Percentiles rank a stretch among this genome's conserved stretches.
Evolutionary conservation across 495 filamentous ascomycete genomes (phyloP).

Genomic region (Aspergillus bertholletiae): DNA sequence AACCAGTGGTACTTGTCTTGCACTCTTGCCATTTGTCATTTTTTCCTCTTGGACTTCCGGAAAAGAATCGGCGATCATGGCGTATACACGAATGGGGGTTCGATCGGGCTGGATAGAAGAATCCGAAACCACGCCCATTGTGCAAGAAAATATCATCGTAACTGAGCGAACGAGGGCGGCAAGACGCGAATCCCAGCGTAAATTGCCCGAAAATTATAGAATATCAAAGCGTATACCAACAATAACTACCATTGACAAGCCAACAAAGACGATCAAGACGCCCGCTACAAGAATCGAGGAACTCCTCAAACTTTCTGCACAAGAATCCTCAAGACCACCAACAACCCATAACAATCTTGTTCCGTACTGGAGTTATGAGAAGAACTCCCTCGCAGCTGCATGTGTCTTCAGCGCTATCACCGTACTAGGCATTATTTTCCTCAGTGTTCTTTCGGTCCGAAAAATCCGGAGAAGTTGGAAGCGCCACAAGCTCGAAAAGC

Average conservation of each 20-base stretch:
- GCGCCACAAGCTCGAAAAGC: constrained; percentile 6
- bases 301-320: neutral
- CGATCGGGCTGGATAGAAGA: neutral
- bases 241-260: neutral
- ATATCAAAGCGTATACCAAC: neutral
- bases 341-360: constrained; percentile 4
- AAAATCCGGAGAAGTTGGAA: constrained; percentile 8
- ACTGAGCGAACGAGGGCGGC: neutral
- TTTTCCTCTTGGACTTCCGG: too few relatives aligned
- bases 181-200: neutral
- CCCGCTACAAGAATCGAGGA: neutral
- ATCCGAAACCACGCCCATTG: neutral
- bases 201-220: neutral
- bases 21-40: too few relatives aligned
- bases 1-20: too few relatives aligned
- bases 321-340: neutral
- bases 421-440: constrained; percentile 10
- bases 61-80: neutral
- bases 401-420: constrained; percentile 12
- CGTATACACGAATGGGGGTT: neutral
- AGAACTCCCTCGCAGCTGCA: constrained; percentile 19
- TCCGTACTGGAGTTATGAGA: constrained; percentile 16
- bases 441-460: constrained; percentile 11
- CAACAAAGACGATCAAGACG: neutral
- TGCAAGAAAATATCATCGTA: neutral